Conservation (phyloP, 805 yeast species). For the Torulaspora gathmanii region DNA sequence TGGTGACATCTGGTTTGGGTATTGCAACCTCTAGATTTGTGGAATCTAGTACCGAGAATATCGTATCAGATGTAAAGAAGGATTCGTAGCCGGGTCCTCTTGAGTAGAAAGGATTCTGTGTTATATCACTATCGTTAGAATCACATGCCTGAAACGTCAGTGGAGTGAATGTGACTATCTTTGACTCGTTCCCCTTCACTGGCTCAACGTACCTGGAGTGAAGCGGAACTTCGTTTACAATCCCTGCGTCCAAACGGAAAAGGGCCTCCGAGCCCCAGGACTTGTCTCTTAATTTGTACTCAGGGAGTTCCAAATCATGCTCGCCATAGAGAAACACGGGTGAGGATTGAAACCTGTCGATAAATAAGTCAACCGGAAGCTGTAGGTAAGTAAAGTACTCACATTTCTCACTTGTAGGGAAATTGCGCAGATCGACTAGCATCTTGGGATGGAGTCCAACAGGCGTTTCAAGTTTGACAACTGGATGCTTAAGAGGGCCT, state of each 20-base stretch:
- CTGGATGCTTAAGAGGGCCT: background rate
- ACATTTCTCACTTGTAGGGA: conserved; percentile 33
- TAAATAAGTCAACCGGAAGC: conserved; percentile 44
- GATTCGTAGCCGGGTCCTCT: conserved; percentile 43
- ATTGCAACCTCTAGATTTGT: conserved; percentile 32
- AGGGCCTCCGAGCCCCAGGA: conserved; percentile 48
- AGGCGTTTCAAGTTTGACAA: conserved; percentile 28
- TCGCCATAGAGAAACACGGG: conserved; percentile 48
- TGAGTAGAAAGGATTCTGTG: conserved; percentile 38
- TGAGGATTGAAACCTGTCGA: conserved; percentile 53
- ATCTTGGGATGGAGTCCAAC: conserved; percentile 40
- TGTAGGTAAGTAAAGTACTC: conserved; percentile 41
- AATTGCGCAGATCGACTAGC: conserved; percentile 13
- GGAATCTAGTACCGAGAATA: conserved; percentile 37
- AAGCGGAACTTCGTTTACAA: conserved; percentile 38
- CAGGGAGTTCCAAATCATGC: conserved; percentile 54
- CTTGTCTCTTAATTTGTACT: conserved; percentile 36
- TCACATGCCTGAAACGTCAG: conserved; percentile 50
- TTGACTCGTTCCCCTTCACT: conserved; percentile 14
- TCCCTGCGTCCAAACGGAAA: conserved; percentile 33
- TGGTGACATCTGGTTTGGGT: conserved; percentile 40
- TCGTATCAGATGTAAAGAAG: conserved; percentile 44
- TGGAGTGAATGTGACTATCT: conserved; percentile 37
- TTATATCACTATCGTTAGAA: conserved; percentile 26
- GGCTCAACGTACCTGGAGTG: conserved; percentile 53